phyloP scores from a whole-genome alignment of 129 eudicot species.

The Lactuca saligna region DNA sequence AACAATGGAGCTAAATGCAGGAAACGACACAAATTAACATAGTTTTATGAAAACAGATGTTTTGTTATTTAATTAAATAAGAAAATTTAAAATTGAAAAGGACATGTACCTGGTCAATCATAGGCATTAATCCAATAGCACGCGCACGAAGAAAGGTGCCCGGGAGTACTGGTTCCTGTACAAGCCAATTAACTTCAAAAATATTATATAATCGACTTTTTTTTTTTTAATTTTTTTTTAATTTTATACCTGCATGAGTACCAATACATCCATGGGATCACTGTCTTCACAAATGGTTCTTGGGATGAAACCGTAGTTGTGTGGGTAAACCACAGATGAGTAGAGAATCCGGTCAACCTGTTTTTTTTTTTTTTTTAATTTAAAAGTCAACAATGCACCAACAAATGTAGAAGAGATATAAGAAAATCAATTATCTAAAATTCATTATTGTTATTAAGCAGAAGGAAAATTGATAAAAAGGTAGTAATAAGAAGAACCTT shows the following conservation, averaged over 20 bases:
- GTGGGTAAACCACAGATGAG: constrained; percentile 97
- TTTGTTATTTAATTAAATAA: too few species aligned
- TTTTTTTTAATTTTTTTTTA: too few species aligned
- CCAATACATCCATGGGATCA: constrained; percentile 93
- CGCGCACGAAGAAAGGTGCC: constrained; percentile 93
- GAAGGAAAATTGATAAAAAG: constrained; percentile 4
- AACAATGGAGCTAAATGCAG: not conserved
- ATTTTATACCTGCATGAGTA: constrained; percentile 81
- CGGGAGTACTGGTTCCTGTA: constrained; percentile 89
- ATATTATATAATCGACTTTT: not conserved
- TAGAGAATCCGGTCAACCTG: constrained; percentile 94
- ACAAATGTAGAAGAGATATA: constrained; percentile 3
- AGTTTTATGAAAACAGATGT: too few species aligned
- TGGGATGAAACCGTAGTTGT: constrained; percentile 94
- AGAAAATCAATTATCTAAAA: too few species aligned
- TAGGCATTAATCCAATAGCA: constrained; percentile 96
- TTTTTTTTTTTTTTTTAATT: constrained; percentile 5
- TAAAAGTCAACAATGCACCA: constrained; percentile 1
- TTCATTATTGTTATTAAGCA: not conserved
- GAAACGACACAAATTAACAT: too few species aligned
- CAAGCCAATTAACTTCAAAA: not conserved
- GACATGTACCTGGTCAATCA: constrained; percentile 81
- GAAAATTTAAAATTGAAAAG: too few species aligned
- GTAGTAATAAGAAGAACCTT: constrained; percentile 20
- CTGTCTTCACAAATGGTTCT: constrained; percentile 90